Evolutionary conservation across 768 basidiomycete genomes (phyloP), one percentile per base, ranked within the genome.

Genomic region (Punctularia strigosozonata): DNA sequence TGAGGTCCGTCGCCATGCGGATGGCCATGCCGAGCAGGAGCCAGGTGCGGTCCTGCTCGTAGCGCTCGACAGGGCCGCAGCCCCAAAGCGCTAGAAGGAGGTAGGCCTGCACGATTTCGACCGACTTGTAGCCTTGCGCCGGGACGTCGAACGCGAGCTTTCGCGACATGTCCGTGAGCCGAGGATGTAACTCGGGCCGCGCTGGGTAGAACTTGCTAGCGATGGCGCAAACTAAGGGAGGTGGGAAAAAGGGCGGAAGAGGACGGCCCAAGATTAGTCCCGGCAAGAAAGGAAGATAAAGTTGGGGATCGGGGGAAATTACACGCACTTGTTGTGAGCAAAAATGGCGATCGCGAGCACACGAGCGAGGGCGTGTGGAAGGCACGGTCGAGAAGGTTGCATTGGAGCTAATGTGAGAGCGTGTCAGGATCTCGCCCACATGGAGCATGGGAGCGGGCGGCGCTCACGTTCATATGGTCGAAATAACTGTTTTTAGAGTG

Each of bases 1-100:
- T 98, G 24, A 99, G 64, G 59, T 99, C 95, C 12, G 86, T 94
- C 7, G 83, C 95, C 85, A 95, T 91, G 39, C 92, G 69, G 46
- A 82, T 84, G 5, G 71, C 81, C 81, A 91, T 87, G 24, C 90
- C 90, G 19, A 97, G 61, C 13, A 86, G 62, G 46, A 89, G 55
- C 88, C 90, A 98, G 0, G 92, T 97, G 49, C 82, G 78, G 59
- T 99, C 94, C 50, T 94, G 89, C 54, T 99, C 94, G 51, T 89
- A 99, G 6, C 91, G 75, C 57, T 98, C 91, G 17, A 91, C 90
- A 4, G 92, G 91, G 17, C 91, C 91, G 48, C 88, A 81, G 5
- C 91, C 89, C 82, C 88, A 98, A 12, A 89, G 59, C 2, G 82
- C 69, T 38, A 97, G 76, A 6, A 99, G 65, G 15, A 97, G 63